Base-by-base conservation (phyloP, 225 moss, liverwort and hornwort genomes). In the Marchantia polymorpha region DNA sequence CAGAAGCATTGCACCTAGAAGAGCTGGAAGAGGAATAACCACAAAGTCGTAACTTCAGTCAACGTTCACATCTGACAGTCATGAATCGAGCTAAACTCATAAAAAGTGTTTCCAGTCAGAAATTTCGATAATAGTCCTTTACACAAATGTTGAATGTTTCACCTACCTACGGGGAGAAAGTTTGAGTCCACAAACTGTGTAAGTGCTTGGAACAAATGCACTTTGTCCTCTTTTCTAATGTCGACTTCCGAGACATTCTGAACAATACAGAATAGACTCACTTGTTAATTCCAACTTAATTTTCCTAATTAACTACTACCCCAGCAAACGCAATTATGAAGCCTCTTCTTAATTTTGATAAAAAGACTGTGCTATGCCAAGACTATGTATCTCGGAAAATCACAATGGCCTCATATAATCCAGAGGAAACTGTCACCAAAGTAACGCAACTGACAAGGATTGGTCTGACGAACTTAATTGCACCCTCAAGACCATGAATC, bases 131-230 rank as follows among this genome's bases (percentile, higher is more conserved):
- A 39, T 39, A 39, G 39, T 39, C 39, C 39, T 39, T 39, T 39
- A 5, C 3, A 39, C 39, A 39, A 39, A 39, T 39, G 39, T 39
- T 22, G 61, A 60, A 61, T 22, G 23, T 65, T 78, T 73, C 49
- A 81, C 72, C 25, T 30, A 85, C 82, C 85, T 82, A 82, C 76
- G 30, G 80, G 55, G n/a, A 83, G 80, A 55, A 86, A 86, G 58
- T 86, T 86, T 68, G 80, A 30, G 31, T 23, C 74, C 52, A 56
- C 54, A 81, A 86, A 80, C 16, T 65, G 50, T 71, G 75, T 69
- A 30, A 82, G 19, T 46, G 71, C 72, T 72, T 29, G 75, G 47
- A 72, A 29, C 67, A 65, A 6, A 26, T 65, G 64, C 75, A 22
- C 7, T 53, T 79, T 53, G 55, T 23, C 59, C 48, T 61, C 65